These are phyloP conservation scores for Skeletonema tropicum DNA, from an alignment of 108 stramenopile genomes.

Conservation along the genomic window DNA sequence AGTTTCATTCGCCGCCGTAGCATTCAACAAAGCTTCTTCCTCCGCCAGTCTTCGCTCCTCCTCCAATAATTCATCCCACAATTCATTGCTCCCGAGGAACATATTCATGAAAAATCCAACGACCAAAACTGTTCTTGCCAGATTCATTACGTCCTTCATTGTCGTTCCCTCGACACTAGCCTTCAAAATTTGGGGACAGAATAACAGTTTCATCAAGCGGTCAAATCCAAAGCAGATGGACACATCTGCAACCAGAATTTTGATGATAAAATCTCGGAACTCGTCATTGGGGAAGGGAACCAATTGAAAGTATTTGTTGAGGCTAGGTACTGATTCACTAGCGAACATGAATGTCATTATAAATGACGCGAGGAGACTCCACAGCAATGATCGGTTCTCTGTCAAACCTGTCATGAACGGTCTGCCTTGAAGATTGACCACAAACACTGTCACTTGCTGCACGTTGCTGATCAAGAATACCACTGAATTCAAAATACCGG, in stretches of 20 bases:
- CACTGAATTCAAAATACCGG: conserved; percentile 87
- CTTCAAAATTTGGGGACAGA: conserved; percentile 88
- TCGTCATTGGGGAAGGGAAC: conserved; percentile 94
- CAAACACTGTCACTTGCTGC: conserved; percentile 97
- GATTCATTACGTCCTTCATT: conserved; percentile 75
- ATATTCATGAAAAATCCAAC: conserved; percentile 82
- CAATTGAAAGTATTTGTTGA: conserved; percentile 97
- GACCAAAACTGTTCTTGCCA: conserved; percentile 71
- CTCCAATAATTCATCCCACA: conserved; percentile 82
- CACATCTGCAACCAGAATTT: conserved; percentile 81
- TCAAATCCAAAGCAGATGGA: conserved; percentile 87
- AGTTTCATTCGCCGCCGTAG: conserved; percentile 8
- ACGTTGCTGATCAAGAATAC: conserved; percentile 95
- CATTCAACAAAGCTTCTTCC: conserved; percentile 23
- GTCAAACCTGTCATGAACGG: conserved; percentile 99
- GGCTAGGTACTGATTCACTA: conserved; percentile 83
- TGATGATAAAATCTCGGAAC: conserved; percentile 90
- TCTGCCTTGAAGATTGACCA: conserved; percentile 97
- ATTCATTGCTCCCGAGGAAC: conserved; percentile 79
- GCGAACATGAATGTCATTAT: conserved; percentile 92
- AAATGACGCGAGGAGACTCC: conserved; percentile 90
- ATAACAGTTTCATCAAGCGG: conserved; percentile 90
- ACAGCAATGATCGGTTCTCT: conserved; percentile 93
- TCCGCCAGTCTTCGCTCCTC: conserved; percentile 71
- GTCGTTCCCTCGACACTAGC: conserved; percentile 93